phyloP scores from a whole-genome alignment of 495 filamentous ascomycete genomes.

The Neurospora sublineolata region DNA sequence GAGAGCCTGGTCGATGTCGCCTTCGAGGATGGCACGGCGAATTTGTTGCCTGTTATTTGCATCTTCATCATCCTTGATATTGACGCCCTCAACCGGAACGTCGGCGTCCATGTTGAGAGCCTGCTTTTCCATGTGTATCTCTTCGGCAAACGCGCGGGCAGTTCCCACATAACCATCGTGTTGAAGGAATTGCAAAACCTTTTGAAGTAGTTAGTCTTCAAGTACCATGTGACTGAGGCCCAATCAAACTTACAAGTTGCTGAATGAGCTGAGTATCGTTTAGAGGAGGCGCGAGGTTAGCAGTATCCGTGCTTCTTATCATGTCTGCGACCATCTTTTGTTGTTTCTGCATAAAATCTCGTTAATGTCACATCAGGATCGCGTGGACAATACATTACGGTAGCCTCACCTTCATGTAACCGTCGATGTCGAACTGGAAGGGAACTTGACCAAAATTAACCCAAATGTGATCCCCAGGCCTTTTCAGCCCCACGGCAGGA shows the following conservation, averaged over 20 bases:
- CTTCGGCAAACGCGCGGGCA: constrained; percentile 74
- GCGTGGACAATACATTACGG: neutral
- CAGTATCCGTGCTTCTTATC: constrained; percentile 25
- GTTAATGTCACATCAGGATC: neutral
- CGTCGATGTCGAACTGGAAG: constrained; percentile 90
- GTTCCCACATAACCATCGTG: constrained; percentile 98
- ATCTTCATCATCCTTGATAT: constrained; percentile 63
- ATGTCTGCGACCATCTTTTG: constrained; percentile 37
- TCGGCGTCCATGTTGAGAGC: constrained; percentile 47
- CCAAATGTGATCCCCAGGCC: constrained; percentile 65
- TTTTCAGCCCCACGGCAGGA: constrained; percentile 92
- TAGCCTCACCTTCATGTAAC: constrained; percentile 57
- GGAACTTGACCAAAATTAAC: constrained; percentile 87
- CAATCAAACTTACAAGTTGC: constrained; percentile 37
- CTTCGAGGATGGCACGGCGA: constrained; percentile 77
- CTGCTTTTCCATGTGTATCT: constrained; percentile 61
- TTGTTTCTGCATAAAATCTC: constrained; percentile 44
- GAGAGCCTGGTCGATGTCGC: constrained; percentile 84
- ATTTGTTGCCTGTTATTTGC: constrained; percentile 85
- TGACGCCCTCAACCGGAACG: constrained; percentile 47
- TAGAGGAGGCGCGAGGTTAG: constrained; percentile 51
- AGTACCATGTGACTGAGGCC: neutral
- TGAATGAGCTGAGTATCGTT: constrained; percentile 73
- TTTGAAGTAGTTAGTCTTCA: constrained; percentile 9
- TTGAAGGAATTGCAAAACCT: constrained; percentile 79